Percentiles rank a stretch among this genome's conserved stretches.
Evolutionary conservation across 2,329 filamentous ascomycete genomes (phyloP).

Genomic region (Diaporthe australafricana): DNA sequence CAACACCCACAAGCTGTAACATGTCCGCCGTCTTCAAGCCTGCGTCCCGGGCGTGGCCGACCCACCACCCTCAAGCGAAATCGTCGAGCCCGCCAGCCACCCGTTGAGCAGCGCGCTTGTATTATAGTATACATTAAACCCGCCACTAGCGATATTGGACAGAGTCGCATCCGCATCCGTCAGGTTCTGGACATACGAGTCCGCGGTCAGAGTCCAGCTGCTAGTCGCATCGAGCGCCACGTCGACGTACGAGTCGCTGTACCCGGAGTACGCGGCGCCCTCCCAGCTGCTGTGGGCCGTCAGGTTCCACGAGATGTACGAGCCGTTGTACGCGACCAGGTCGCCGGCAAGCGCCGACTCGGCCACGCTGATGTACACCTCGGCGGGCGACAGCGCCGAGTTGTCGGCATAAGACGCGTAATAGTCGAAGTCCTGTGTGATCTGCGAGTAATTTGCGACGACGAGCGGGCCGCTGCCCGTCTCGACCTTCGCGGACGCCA

Average conservation of each 20-base stretch:
- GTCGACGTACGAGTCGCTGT: slow-evolving; percentile 5
- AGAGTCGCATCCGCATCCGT: slow-evolving; percentile 34
- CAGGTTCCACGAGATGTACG: slow-evolving; percentile 38
- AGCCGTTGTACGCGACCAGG: slow-evolving; percentile 48
- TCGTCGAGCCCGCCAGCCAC: slow-evolving; percentile 31
- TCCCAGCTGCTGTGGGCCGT: slow-evolving; percentile 38
- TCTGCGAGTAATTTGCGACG: slow-evolving; percentile 43
- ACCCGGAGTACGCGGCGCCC: slow-evolving; percentile 39
- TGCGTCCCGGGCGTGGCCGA: neutral
- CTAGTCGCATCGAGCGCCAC: slow-evolving; percentile 36
- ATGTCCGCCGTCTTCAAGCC: neutral
- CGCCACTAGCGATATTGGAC: slow-evolving; percentile 36
- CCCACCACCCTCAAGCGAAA: slow-evolving; percentile 18
- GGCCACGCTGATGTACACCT: slow-evolving; percentile 41
- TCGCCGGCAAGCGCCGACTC: slow-evolving; percentile 45
- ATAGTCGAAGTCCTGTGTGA: slow-evolving; percentile 49
- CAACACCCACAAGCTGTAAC: neutral
- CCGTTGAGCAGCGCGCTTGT: slow-evolving; percentile 29
- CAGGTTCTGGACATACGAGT: slow-evolving; percentile 38
- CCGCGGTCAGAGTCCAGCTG: slow-evolving; percentile 40
- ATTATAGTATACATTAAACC: slow-evolving; percentile 37
- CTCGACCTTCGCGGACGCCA: slow-evolving; percentile 23
- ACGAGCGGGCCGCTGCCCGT: slow-evolving; percentile 42
- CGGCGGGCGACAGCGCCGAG: slow-evolving; percentile 42
- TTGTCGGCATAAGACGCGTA: slow-evolving; percentile 47